A percentile compares a stretch with the other conserved stretches of the same genome.
Evolutionary conservation across 495 filamentous ascomycete species (phyloP).

Genomic region (Neurospora sp.): DNA sequence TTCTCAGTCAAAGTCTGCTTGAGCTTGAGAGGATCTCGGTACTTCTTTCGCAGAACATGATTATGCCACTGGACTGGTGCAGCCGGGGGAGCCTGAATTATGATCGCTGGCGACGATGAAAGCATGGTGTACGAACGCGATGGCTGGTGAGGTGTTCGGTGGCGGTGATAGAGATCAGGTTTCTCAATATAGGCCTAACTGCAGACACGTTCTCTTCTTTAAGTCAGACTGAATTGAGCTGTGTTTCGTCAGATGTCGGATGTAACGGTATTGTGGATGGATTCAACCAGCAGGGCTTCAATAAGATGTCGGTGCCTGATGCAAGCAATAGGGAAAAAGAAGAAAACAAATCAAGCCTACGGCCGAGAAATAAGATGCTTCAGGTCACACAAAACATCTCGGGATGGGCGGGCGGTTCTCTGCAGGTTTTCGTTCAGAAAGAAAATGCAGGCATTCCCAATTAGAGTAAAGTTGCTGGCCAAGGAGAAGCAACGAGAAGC

Average conservation of each 20-base stretch:
- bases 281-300: not conserved
- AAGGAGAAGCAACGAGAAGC: not conserved
- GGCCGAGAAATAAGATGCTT: not conserved
- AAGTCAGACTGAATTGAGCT: not conserved
- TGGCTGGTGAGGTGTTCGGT: not conserved
- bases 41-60: conserved; percentile 4
- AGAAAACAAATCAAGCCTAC: not conserved
- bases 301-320: not conserved
- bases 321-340: not conserved
- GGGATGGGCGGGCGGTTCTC: not conserved
- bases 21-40: conserved; percentile 1
- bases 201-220: not conserved
- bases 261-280: not conserved
- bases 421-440: not conserved
- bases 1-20: not conserved
- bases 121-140: not conserved
- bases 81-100: not conserved
- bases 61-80: not conserved
- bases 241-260: not conserved
- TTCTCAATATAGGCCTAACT: not conserved
- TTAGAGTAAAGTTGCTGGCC: not conserved
- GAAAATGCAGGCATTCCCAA: not conserved
- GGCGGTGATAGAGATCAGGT: not conserved
- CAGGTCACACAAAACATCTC: not conserved
- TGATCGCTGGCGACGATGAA: not conserved